phyloP scores from a whole-genome alignment of 208 protist genomes.

The Novymonas esmeraldas region DNA sequence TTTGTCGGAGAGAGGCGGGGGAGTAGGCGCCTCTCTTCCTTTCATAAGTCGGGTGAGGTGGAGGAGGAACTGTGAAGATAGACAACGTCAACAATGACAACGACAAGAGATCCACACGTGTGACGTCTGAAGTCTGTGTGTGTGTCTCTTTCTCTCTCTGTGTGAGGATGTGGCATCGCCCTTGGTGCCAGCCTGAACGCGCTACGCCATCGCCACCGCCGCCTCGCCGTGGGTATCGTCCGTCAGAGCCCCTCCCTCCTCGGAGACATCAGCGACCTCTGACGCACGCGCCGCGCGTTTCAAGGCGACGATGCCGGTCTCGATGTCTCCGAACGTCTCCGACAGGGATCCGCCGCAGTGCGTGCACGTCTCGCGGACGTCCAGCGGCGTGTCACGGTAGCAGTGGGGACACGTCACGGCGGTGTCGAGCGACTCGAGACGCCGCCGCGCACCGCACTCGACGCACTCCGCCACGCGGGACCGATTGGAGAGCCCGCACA shows the following conservation, averaged over 20 bases:
- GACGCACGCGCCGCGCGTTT: background rate
- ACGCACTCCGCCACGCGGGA: constrained; percentile 30
- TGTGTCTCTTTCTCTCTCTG: background rate
- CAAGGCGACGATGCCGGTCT: constrained; percentile 1
- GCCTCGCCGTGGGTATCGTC: background rate
- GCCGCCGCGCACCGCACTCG: constrained; percentile 63
- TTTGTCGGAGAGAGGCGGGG: no score
- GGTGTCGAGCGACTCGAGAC: constrained; percentile 39
- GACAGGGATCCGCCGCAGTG: constrained; percentile 45
- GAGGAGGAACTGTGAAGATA: no score
- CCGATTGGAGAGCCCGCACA: constrained; percentile 56
- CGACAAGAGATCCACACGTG: no score
- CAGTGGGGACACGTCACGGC: constrained; percentile 56
- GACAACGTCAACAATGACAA: no score
- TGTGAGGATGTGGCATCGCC: background rate
- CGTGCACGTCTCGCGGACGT: constrained; percentile 56
- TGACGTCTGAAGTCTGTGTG: no score
- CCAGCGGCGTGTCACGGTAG: constrained; percentile 53
- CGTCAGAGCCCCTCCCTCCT: no score
- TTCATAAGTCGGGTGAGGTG: no score
- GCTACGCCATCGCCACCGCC: background rate
- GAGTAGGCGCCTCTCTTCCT: no score
- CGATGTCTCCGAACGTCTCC: constrained; percentile 4
- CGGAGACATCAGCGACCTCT: background rate
- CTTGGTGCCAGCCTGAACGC: no score